Evolutionary conservation across 2,329 filamentous ascomycete species (phyloP).

Genomic region (Clonostachys byssicola): DNA sequence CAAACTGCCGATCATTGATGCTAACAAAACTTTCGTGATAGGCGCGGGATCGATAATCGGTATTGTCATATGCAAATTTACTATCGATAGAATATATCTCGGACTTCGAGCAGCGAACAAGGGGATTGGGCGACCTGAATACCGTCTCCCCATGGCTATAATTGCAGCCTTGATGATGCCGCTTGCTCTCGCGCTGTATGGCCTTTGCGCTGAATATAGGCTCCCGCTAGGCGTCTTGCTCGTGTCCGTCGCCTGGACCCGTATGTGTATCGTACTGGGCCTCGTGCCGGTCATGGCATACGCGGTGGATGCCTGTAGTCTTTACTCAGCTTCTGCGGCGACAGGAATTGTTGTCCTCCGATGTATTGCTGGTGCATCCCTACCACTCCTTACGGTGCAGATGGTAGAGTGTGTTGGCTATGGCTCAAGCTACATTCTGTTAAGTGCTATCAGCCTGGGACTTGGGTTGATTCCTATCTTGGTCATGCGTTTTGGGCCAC

Average conservation of each 20-base stretch:
- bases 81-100: constrained; percentile 49
- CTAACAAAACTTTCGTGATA: constrained; percentile 13
- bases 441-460: constrained; percentile 33
- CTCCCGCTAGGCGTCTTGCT: constrained; percentile 35
- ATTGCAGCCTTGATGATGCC: constrained; percentile 40
- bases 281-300: constrained; percentile 28
- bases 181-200: constrained; percentile 37
- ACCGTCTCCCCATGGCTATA: constrained; percentile 47
- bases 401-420: constrained; percentile 43
- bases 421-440: constrained; percentile 41
- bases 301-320: constrained; percentile 50
- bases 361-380: constrained; percentile 50
- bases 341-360: constrained; percentile 50
- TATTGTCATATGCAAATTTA: constrained; percentile 42
- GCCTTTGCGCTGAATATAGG: constrained; percentile 40
- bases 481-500: constrained; percentile 42
- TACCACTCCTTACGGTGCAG: constrained; percentile 45
- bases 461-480: constrained; percentile 45
- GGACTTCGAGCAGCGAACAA: constrained; percentile 30
- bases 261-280: constrained; percentile 43
- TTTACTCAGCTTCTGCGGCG: constrained; percentile 52
- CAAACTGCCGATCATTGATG: neutral
- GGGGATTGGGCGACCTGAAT: constrained; percentile 39
- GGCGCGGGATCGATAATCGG: constrained; percentile 42
- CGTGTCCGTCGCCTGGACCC: constrained; percentile 37